phyloP scores from a whole-genome alignment of 129 eudicot species.

The Helianthus annuus region HanXRQr2.0-SUNRISE NC_035437.2:72232278-72232777 shows the following conservation, averaged over 20 bases:
- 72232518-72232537: slow-evolving; percentile 26
- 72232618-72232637: slow-evolving; percentile 33
- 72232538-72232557: neutral
- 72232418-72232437: neutral
- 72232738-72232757: no score
- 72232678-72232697: slow-evolving; percentile 19
- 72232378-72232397: slow-evolving; percentile 12
- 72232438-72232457: neutral
- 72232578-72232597: slow-evolving; percentile 24
- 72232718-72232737: neutral
- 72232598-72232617: slow-evolving; percentile 22
- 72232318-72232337: no score
- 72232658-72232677: slow-evolving; percentile 23
- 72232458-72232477: neutral
- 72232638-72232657: slow-evolving; percentile 34
- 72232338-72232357: neutral
- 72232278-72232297: no score
- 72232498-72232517: neutral
- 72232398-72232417: slow-evolving; percentile 1
- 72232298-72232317: neutral
- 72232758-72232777: no score
- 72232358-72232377: slow-evolving; percentile 1
- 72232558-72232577: slow-evolving; percentile 1
- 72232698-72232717: neutral
- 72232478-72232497: neutral